A percentile compares a stretch with the other conserved stretches of the same genome.
These are phyloP conservation scores for Drosera capensis DNA, from an alignment of 148 eudicot species.

Conservation along the genomic window DNA sequence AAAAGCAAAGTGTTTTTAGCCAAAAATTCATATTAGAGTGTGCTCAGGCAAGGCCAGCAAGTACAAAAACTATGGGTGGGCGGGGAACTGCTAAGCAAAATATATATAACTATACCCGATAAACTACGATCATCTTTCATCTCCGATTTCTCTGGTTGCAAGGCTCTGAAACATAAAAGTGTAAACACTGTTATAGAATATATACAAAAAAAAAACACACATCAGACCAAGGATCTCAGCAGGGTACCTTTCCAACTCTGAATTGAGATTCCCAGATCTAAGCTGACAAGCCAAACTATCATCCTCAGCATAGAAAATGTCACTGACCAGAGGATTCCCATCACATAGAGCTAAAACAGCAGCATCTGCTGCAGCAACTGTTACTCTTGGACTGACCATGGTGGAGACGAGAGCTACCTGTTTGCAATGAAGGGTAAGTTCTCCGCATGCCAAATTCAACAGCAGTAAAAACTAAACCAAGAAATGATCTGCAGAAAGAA, in stretches of 20 bases:
- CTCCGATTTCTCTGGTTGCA: constrained; percentile 23
- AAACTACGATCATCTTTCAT: constrained; percentile 21
- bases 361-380: constrained; percentile 74
- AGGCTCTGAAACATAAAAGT: constrained; percentile 24
- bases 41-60: no score
- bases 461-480: background rate
- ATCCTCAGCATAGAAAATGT: constrained; percentile 46
- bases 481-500: background rate
- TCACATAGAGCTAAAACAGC: constrained; percentile 65
- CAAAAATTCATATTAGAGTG: no score
- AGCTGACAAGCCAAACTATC: constrained; percentile 17
- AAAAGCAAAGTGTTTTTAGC: no score
- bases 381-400: constrained; percentile 54
- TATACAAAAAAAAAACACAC: constrained; percentile 1
- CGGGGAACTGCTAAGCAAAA: background rate
- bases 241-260: constrained; percentile 32
- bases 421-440: background rate
- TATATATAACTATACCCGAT: constrained; percentile 21
- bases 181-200: background rate
- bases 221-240: background rate
- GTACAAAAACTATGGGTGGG: background rate
- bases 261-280: constrained; percentile 26
- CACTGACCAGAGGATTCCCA: constrained; percentile 56
- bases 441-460: background rate
- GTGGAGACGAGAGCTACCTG: constrained; percentile 70